Evolutionary conservation across 805 yeast genomes (phyloP), one percentile per base, ranked within the genome.

Genomic region (Pichia deserticola): DNA sequence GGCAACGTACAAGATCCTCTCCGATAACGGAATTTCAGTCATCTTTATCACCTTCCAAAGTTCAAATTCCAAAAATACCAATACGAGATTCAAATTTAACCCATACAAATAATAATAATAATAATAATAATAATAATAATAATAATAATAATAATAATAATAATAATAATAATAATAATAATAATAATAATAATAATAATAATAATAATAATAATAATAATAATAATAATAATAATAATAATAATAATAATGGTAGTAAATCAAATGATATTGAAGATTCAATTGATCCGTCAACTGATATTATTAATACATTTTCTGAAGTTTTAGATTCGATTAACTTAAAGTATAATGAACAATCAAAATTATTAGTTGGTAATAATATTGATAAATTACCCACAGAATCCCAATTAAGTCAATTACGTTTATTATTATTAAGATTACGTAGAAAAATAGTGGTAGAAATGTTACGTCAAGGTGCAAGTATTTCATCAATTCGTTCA

Each of bases 371-470:
- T 25, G 44, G 44, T 5, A 36, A 41, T 30, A 20, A 11, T 13
- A 25, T 41, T 11, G 25, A 41, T 15, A 11, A 20, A 28, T 5
- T 33, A 5, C 44, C 44, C 7, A 30, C 35, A 4, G 44, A 41
- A 28, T 11, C 35, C 3, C 44, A 41, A 13, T 29, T 41, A 11
- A 12, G 10, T 6, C 20, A 41, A 30, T 5, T 41, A 28, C n/a
- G 44, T 5, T 30, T 30, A 25, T 33, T 41, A 13, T 30, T 41
- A 15, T 41, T 41, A 28, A 41, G 12, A n/a, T 30, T 41, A 15
- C 44, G 44, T 28, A 29, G 42, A 20, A 45, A 45, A 10, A 29
- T 40, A 20, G 48, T 45, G 6, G 43, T 30, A 25, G 48, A 45
- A 20, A 29, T 45, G 36, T 6, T 45, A 12, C 37, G 38, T 7